Base-by-base conservation (phyloP, 805 yeast species). In the Ogataea siamensis region DNA sequence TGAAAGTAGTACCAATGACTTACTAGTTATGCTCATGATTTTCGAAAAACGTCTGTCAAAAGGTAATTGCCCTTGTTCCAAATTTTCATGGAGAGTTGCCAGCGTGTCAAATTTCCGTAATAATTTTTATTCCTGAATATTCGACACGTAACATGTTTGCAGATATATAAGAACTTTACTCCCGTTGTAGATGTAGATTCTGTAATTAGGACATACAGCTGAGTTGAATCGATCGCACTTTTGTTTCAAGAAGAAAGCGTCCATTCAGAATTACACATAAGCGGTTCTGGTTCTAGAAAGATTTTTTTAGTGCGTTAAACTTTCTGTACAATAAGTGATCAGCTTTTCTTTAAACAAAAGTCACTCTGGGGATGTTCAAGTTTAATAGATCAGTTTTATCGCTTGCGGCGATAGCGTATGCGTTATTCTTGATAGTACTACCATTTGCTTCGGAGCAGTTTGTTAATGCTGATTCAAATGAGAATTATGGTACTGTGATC, bases 401-500 rank as follows among this genome's bases (percentile, higher is more conserved):
- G 7, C 32, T 55, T 31, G 53, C 53, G 17, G 52, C 58, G 12
- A 34, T 59, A 13, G 29, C 56, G 6, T 60, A 60, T 35, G 62
- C 63, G 10, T 28, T 57, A 26, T 31, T 60, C 8, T 22, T 60
- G 28, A 49, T 60, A 18, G 40, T 58, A 8, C 28, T 59, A 15
- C 65, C 65, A 13, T 43, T 57, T 22, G 50, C 53, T 7, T 49
- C 60, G 8, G 46, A 51, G 19, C 45, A 50, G 11, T 39, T 47
- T 34, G 57, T 44, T 12, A 46, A 47, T 21, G 64, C 62, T 9
- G 51, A 51, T 17, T 49, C 58, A 9, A 51, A 47, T 23, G 63
- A 58, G 34, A 56, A 51, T 37, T 60, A 60, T 35, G 65, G 65
- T 34, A 60, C 65, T 2, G 91, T 84, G 32, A 85, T 79, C 55